Conservation (phyloP, 257 asterid genomes). For the Solanum commersonii region DNA sequence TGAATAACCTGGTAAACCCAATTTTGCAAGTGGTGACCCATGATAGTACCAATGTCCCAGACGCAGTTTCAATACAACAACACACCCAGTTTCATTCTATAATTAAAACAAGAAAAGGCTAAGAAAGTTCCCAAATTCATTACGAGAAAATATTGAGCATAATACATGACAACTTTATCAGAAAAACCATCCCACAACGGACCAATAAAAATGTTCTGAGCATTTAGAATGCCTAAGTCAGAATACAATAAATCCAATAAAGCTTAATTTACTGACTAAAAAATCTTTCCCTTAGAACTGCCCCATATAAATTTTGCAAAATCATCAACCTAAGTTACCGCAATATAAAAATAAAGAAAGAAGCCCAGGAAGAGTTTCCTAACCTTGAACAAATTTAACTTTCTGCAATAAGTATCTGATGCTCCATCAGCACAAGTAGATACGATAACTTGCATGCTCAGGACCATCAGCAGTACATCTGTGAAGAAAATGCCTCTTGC, state of each 20-base stretch:
- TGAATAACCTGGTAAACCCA: constrained; percentile 90
- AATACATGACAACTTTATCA: background rate
- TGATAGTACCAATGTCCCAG: constrained; percentile 88
- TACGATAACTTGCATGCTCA: constrained; percentile 57
- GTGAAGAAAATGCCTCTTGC: background rate
- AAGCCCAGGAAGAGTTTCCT: constrained; percentile 7
- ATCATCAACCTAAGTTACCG: background rate
- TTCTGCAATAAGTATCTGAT: constrained; percentile 53
- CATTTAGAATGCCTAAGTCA: background rate
- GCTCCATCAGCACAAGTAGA: constrained; percentile 68
- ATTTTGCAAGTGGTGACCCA: constrained; percentile 91
- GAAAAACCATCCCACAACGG: background rate
- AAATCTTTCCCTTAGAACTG: background rate
- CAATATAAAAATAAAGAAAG: background rate
- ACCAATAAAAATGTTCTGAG: background rate
- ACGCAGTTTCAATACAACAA: constrained; percentile 15
- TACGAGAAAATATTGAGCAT: background rate
- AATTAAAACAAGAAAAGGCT: constrained; percentile 9
- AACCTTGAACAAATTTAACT: constrained; percentile 73
- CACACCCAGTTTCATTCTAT: constrained; percentile 42
- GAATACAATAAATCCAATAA: background rate
- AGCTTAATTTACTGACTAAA: background rate
- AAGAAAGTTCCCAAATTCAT: background rate
- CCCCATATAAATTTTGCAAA: background rate
- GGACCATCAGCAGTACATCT: constrained; percentile 61